These are phyloP conservation scores for Coemansia sp. DNA, from an alignment of 192 early-diverging fungal genomes.

Conservation along the genomic window DNA sequence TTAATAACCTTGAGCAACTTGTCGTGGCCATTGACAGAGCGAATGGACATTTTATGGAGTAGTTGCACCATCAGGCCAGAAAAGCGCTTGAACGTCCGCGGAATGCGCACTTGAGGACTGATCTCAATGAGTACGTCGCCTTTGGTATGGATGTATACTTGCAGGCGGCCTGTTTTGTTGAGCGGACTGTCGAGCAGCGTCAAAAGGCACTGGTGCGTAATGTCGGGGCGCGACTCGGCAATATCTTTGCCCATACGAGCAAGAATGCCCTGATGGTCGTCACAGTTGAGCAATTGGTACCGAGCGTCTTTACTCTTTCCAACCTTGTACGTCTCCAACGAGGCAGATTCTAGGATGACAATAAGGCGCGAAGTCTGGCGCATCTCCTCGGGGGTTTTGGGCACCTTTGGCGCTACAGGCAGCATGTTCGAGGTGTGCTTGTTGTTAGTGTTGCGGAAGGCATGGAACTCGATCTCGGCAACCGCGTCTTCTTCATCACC, in stretches of 20 bases:
- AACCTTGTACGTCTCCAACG: conserved; percentile 91
- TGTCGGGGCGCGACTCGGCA: conserved; percentile 88
- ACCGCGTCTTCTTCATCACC: neutral
- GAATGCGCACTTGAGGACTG: conserved; percentile 96
- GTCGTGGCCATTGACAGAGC: conserved; percentile 87
- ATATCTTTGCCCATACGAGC: conserved; percentile 80
- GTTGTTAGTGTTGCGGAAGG: conserved; percentile 52
- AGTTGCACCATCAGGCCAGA: conserved; percentile 99
- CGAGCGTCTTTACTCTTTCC: conserved; percentile 73
- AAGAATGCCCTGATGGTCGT: conserved; percentile 92
- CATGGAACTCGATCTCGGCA: conserved; percentile 36
- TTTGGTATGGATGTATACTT: conserved; percentile 96
- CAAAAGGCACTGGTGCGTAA: conserved; percentile 97
- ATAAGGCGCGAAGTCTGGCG: conserved; percentile 82
- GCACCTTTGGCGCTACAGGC: conserved; percentile 73
- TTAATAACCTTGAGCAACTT: conserved; percentile 97
- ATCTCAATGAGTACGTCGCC: conserved; percentile 98
- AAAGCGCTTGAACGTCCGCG: conserved; percentile 99
- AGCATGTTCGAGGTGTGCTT: conserved; percentile 55
- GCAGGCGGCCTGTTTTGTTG: conserved; percentile 98
- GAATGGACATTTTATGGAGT: conserved; percentile 95
- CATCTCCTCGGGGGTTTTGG: conserved; percentile 76
- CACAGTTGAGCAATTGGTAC: conserved; percentile 94
- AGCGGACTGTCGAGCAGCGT: conserved; percentile 96
- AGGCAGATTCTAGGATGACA: conserved; percentile 89